A percentile compares a stretch with the other conserved stretches of the same genome.
These are phyloP conservation scores for Citeromyces nyonsensis DNA, from an alignment of 805 yeast genomes.

Conservation along the genomic window DNA sequence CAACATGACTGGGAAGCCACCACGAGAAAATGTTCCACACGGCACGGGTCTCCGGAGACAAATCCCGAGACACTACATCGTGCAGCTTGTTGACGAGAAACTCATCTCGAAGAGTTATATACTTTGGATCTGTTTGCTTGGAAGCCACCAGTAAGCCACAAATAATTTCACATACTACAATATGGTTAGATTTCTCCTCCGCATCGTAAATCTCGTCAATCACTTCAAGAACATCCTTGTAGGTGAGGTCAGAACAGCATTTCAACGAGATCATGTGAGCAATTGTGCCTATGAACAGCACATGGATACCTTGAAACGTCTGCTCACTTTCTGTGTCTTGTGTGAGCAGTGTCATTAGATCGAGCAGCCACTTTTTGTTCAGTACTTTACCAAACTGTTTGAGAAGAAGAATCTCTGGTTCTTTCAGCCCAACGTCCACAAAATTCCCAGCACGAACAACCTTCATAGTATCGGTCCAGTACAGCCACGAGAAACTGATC, in stretches of 20 bases:
- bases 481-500: conserved; percentile 49
- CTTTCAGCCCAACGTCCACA: conserved; percentile 15
- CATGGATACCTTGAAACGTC: conserved; percentile 51
- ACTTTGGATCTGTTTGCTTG: conserved; percentile 19
- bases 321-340: conserved; percentile 58
- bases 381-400: conserved; percentile 25
- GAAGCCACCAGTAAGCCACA: conserved; percentile 46
- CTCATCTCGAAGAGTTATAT: conserved; percentile 22
- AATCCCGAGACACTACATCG: conserved; percentile 31
- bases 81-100: conserved; percentile 27
- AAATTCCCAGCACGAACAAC: conserved; percentile 23
- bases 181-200: conserved; percentile 64
- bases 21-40: conserved; percentile 69
- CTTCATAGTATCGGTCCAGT: conserved; percentile 48
- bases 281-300: conserved; percentile 35
- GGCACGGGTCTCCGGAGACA: conserved; percentile 58
- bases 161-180: conserved; percentile 56
- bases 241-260: conserved; percentile 10
- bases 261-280: conserved; percentile 31
- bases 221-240: conserved; percentile 35
- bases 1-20: conserved; percentile 58
- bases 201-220: conserved; percentile 35
- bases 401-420: conserved; percentile 25
- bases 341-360: conserved; percentile 32
- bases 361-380: conserved; percentile 41